Base-by-base conservation (phyloP, 1,284 basidiomycete species). In the Phellinidium pouzarii region DNA sequence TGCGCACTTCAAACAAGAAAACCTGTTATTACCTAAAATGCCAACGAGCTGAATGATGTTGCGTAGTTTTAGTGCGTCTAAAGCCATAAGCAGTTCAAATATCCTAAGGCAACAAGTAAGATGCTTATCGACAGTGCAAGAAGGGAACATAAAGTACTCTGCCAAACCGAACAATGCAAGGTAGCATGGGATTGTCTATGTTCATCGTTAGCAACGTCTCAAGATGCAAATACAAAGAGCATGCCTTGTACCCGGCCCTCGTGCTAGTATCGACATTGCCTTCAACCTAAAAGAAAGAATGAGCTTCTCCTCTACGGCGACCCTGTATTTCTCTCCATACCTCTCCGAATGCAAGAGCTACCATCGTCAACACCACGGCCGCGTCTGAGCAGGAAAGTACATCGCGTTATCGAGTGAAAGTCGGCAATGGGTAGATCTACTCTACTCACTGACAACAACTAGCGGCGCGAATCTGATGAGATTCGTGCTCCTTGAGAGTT, bases 131-230 rank as follows among this genome's bases (percentile, higher is more conserved):
- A 40, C 7, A 34, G 14, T 7, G 37, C 25, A 40, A 17, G n/a
- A 40, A 17, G 37, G 2, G 7, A 17, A 40, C 8, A 7, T 40
- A 2, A 65, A 76, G 50, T 64, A 87, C 87, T 87, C 87, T 53
- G 84, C 87, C n/a, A 91, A 71, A 34, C 81, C 79, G 66, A 89
- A 91, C 11, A 91, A 72, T 2, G 85, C 85, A 7, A 91, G 77
- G 65, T 89, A 91, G 65, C 88, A 90, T 58, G 88, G 82, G 57
- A 91, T 66, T n/a, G 88, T 91, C 84, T 90, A 50, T 43, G 53
- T 23, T 52, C 58, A 51, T 7, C 31, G 31, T 12, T 14, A 23
- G 12, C 4, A 44, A 44, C 12, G 5, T 43, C 17, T 27, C 14
- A 17, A 31, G 26, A 36, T 25, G 12, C 20, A 40, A 23, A 12